Evolutionary conservation across 352 stramenopile genomes (phyloP), one percentile per base, ranked within the genome.

Genomic region (Phytophthora constricta): DNA sequence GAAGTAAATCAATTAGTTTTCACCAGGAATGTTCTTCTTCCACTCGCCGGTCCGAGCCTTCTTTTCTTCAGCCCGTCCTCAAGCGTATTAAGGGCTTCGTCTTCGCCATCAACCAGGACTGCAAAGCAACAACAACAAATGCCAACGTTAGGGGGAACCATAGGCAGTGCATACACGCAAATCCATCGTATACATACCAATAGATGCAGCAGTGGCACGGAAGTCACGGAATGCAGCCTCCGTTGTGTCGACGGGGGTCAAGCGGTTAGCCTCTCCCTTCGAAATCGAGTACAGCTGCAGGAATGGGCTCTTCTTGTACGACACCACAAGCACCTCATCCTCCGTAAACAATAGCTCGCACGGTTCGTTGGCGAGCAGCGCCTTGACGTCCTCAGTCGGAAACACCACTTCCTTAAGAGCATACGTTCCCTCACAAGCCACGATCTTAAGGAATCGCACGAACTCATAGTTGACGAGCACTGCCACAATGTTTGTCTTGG

Each of bases 51-150:
- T 82, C 66, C 82, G 74, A 61, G 90, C 77, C 53, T 93, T 95
- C 65, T 95, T 95, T 95, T 95, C 68, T 89, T 85, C 46, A 92
- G 57, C 13, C 82, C 84, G 33, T 80, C 82, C 34, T 94, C 82
- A 8, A 90, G 76, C 34, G 83, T 75, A 26, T 94, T 82, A 17
- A 80, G 58, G 13, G 74, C 62, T 9, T 88, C 74, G 13, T 82
- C 78, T 41, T 83, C 74, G 9, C 74, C 77, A 27, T 76, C 74
- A 5, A 68, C 51, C 60, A 92, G 61, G 45, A 84, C 84, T 90
- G n/a, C 19, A 56, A 39, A 42, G 5, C 11, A 66, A 41, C n/a
- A 48, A 31, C 19, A 63, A 31, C 1, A 16, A 39, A 19, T 16
- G 22, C 74, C 52, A 77, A 46, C 37, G 31, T 13, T 10, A 19